Percentiles rank a stretch among this genome's conserved stretches.
phyloP scores from a whole-genome alignment of 257 asterid genomes.

The Solanum okadae region DNA sequence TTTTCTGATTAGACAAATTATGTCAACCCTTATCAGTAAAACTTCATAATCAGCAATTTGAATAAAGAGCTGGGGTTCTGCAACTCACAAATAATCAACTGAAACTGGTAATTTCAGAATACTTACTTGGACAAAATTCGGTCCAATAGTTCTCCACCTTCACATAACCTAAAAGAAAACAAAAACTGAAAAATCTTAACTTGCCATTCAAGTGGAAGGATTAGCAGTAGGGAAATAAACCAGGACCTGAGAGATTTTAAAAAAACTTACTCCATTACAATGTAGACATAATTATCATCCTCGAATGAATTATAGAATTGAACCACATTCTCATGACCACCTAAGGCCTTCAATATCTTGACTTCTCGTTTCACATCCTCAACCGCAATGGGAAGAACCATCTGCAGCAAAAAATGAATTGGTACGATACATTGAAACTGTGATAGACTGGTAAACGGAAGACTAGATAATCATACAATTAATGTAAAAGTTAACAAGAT shows the following conservation, averaged over 20 bases:
- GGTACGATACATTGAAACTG: neutral
- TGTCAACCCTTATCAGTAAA: conserved; percentile 11
- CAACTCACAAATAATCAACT: neutral
- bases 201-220: neutral
- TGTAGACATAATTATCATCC: conserved; percentile 78
- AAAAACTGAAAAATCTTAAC: conserved; percentile 1
- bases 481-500: neutral
- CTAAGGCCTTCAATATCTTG: conserved; percentile 84
- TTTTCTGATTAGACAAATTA: conserved; percentile 53
- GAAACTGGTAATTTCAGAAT: neutral
- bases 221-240: neutral
- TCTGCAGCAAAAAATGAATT: conserved; percentile 28
- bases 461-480: neutral
- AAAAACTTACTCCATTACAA: conserved; percentile 91
- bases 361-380: conserved; percentile 99
- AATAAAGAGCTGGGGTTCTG: neutral
- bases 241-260: neutral
- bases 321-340: conserved; percentile 97
- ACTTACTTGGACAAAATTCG: conserved; percentile 89
- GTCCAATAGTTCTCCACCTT: conserved; percentile 96
- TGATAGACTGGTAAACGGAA: neutral
- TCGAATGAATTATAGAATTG: conserved; percentile 90
- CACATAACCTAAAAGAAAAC: conserved; percentile 59
- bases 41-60: conserved; percentile 3
- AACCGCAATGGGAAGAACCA: conserved; percentile 95